Conservation (phyloP, 257 asterid genomes). For the Nicotiana sylvestris region DNA sequence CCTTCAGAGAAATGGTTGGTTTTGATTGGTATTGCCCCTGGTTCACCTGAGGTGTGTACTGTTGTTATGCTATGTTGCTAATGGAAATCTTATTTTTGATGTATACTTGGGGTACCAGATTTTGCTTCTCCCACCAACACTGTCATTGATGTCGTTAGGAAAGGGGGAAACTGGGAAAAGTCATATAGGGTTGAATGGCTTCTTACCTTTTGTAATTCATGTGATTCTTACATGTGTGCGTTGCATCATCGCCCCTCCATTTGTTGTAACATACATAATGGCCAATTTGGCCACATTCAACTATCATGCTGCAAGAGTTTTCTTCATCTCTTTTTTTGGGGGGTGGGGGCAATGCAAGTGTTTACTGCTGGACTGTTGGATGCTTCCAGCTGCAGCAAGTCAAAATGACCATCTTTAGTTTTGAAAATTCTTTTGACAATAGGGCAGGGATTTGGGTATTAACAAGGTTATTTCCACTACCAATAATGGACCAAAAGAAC, state of each 20-base stretch:
- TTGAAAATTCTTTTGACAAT: background rate
- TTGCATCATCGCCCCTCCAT: background rate
- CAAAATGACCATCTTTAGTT: constrained; percentile 1
- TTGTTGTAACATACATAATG: background rate
- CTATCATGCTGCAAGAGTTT: background rate
- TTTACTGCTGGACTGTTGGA: background rate
- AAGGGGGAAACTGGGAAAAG: background rate
- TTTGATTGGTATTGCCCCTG: constrained; percentile 96
- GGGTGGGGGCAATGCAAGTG: background rate
- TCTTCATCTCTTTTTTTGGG: background rate
- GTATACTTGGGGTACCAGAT: background rate
- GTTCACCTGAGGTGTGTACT: constrained; percentile 82
- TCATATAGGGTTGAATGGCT: background rate
- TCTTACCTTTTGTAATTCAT: background rate
- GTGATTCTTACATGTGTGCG: background rate
- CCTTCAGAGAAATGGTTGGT: constrained; percentile 99
- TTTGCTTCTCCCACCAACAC: background rate
- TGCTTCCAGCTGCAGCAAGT: background rate
- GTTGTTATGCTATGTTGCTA: background rate
- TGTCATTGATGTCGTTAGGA: background rate
- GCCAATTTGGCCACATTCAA: background rate
- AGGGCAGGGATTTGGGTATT: background rate
- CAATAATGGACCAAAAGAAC: background rate
- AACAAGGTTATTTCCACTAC: background rate
- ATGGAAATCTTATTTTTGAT: background rate